These are phyloP conservation scores for Scorias spongiosa DNA, from an alignment of 2,329 filamentous ascomycete species.

Conservation along the genomic window DNA sequence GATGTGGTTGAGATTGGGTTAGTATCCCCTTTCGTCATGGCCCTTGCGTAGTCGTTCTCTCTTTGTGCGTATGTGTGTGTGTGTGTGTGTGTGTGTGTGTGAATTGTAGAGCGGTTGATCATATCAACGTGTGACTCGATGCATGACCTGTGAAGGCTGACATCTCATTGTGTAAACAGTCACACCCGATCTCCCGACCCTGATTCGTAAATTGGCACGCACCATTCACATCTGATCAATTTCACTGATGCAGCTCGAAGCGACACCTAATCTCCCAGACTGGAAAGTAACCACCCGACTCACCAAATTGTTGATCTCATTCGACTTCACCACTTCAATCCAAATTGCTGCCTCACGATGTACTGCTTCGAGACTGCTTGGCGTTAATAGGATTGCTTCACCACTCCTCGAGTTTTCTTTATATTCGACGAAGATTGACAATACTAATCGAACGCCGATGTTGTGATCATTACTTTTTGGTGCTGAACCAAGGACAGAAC, in stretches of 20 bases:
- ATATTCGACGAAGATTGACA: not conserved
- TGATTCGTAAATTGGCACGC: not conserved
- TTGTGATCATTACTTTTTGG: not conserved
- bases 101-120: not conserved
- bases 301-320: constrained; percentile 7
- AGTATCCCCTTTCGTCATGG: constrained; percentile 23
- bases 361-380: not conserved
- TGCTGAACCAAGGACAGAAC: not conserved
- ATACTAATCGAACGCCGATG: not conserved
- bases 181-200: not conserved
- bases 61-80: no score
- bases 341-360: not conserved
- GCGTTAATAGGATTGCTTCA: not conserved
- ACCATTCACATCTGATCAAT: not conserved
- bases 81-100: no score
- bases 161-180: not conserved
- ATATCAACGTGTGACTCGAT: not conserved
- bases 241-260: constrained; percentile 14
- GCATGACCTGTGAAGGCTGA: not conserved
- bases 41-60: no score
- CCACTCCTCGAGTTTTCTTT: not conserved
- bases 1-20: constrained; percentile 80
- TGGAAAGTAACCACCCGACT: constrained; percentile 9
- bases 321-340: not conserved
- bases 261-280: constrained; percentile 3